Conservation (phyloP, 2,329 filamentous ascomycete genomes). For the Alternaria arbusti region DNA sequence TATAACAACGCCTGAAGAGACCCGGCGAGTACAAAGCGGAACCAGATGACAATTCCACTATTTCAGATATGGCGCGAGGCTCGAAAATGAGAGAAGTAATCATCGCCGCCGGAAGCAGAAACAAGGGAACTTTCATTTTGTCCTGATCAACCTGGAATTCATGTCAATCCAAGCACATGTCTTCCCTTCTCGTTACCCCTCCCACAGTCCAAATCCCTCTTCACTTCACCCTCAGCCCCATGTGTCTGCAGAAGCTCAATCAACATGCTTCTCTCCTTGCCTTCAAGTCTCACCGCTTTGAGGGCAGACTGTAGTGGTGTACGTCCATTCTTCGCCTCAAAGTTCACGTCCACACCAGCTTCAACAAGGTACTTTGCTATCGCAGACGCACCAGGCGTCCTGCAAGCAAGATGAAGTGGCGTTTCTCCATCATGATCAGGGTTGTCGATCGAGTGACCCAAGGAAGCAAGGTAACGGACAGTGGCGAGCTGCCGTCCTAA, state of each 20-base stretch:
- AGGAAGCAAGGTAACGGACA: conserved; percentile 33
- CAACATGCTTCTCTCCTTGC: conserved; percentile 35
- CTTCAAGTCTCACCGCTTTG: conserved; percentile 25
- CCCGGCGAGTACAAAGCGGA: background rate
- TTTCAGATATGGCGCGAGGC: background rate
- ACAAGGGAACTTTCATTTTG: background rate
- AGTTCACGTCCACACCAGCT: conserved; percentile 41
- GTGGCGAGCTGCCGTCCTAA: conserved; percentile 34
- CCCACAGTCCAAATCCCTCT: conserved; percentile 16
- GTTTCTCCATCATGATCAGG: conserved; percentile 38
- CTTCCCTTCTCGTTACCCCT: conserved; percentile 31
- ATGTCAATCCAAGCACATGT: conserved; percentile 26
- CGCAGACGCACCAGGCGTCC: conserved; percentile 31
- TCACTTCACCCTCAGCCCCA: conserved; percentile 35
- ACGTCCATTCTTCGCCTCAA: conserved; percentile 24
- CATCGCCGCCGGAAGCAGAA: background rate
- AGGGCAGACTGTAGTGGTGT: conserved; percentile 35
- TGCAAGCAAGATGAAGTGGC: conserved; percentile 40
- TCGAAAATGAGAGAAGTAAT: background rate
- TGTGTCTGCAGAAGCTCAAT: conserved; percentile 37
- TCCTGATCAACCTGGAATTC: background rate
- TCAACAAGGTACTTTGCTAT: conserved; percentile 39
- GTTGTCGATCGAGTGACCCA: conserved; percentile 36
- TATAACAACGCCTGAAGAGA: background rate
- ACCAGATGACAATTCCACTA: background rate